phyloP scores from a whole-genome alignment of 495 filamentous ascomycete genomes.

The Aspergillus avenaceus region DNA sequence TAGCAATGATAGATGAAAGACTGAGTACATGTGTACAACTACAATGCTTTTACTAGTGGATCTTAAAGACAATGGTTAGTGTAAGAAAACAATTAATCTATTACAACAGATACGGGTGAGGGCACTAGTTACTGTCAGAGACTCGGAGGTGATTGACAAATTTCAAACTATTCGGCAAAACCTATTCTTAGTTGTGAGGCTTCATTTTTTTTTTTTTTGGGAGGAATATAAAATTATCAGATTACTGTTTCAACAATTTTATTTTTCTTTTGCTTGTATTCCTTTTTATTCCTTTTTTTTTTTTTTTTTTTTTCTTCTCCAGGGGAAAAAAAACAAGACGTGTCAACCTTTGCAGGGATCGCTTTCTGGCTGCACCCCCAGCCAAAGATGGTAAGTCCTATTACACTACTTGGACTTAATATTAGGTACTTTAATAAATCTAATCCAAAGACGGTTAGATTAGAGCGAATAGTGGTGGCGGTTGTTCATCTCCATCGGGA shows the following conservation, averaged over 20 bases:
- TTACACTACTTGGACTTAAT: background rate
- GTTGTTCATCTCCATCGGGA: conserved; percentile 15
- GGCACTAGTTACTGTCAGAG: too few species aligned
- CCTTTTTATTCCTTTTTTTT: background rate
- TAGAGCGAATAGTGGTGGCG: conserved; percentile 12
- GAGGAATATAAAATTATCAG: background rate
- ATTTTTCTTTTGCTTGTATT: background rate
- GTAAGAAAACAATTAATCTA: too few species aligned
- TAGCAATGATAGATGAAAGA: background rate
- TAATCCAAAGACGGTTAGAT: conserved; percentile 6
- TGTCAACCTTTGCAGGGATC: conserved; percentile 6
- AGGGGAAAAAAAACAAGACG: background rate
- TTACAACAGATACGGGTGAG: too few species aligned
- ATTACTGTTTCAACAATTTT: background rate
- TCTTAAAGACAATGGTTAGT: background rate
- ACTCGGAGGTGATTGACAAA: too few species aligned
- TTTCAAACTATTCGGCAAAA: background rate
- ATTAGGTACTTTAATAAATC: conserved; percentile 15
- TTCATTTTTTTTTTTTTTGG: background rate
- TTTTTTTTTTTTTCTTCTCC: background rate
- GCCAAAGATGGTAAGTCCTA: background rate
- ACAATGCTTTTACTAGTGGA: background rate
- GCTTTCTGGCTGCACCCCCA: background rate
- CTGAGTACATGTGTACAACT: too few species aligned
- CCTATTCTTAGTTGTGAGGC: background rate